Percentiles rank a stretch among this genome's conserved stretches.
phyloP scores from a whole-genome alignment of 108 stramenopile genomes.

The Nitzschia sp. region DNA sequence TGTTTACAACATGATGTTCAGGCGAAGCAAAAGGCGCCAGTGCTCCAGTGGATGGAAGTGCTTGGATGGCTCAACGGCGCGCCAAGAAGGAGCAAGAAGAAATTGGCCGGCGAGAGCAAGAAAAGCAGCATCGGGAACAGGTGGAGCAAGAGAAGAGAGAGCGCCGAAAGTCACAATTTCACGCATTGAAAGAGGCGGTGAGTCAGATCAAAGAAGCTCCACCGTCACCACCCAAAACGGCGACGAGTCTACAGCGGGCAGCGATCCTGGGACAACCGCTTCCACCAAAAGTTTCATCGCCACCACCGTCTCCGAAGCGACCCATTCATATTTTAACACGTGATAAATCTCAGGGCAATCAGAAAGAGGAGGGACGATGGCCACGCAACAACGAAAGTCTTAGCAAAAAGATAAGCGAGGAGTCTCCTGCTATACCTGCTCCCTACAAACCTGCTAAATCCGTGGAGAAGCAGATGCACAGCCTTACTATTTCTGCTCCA shows the following conservation, averaged over 20 bases:
- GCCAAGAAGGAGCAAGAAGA: constrained; percentile 41
- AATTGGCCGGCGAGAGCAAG: constrained; percentile 14
- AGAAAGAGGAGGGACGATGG: background rate
- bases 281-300: background rate
- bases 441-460: background rate
- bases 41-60: constrained; percentile 30
- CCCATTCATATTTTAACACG: constrained; percentile 25
- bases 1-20: too few species aligned
- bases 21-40: background rate
- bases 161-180: constrained; percentile 32
- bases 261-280: background rate
- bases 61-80: constrained; percentile 47
- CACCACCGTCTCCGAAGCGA: background rate
- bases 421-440: background rate
- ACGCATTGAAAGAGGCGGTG: constrained; percentile 21
- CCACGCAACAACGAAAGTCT: background rate
- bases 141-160: constrained; percentile 18
- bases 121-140: constrained; percentile 16
- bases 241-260: background rate
- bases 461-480: constrained; percentile 16
- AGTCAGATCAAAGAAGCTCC: constrained; percentile 16
- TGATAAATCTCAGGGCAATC: background rate
- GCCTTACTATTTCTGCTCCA: background rate
- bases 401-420: background rate
- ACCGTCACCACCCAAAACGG: background rate